A percentile compares a stretch with the other conserved stretches of the same genome.
These are phyloP conservation scores for Lepidium sativum DNA, from an alignment of 345 rosid species.

Conservation along the genomic window DNA sequence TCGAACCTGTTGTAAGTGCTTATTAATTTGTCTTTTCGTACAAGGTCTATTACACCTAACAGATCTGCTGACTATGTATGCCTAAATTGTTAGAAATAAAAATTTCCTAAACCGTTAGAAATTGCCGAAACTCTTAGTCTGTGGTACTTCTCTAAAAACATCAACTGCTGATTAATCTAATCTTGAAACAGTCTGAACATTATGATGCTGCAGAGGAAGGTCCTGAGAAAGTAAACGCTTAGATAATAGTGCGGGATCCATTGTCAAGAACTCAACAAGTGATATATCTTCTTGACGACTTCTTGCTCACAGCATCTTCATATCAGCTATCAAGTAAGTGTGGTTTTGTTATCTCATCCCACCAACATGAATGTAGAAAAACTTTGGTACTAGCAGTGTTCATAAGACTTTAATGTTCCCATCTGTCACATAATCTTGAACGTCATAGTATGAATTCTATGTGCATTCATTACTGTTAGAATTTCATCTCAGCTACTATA, in stretches of 20 bases:
- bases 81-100: neutral
- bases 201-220: constrained; percentile 42
- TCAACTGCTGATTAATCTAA: constrained; percentile 19
- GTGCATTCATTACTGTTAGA: too few species aligned
- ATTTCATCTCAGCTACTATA: too few species aligned
- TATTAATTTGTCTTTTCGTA: neutral
- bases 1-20: constrained; percentile 79
- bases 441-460: too few species aligned
- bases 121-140: neutral
- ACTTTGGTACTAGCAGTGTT: too few species aligned
- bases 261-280: constrained; percentile 32
- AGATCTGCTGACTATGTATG: neutral
- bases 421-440: too few species aligned
- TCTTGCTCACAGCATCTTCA: constrained; percentile 13
- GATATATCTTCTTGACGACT: constrained; percentile 36
- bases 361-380: neutral
- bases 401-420: too few species aligned
- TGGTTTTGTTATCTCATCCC: neutral
- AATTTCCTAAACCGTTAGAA: neutral
- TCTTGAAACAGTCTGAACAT: constrained; percentile 25
- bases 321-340: constrained; percentile 18
- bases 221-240: constrained; percentile 31
- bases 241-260: constrained; percentile 28
- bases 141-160: neutral
- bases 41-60: neutral